A percentile compares a stretch with the other conserved stretches of the same genome.
Evolutionary conservation across 495 filamentous ascomycete species (phyloP).

Genomic region (Penicillium verhagenii): DNA sequence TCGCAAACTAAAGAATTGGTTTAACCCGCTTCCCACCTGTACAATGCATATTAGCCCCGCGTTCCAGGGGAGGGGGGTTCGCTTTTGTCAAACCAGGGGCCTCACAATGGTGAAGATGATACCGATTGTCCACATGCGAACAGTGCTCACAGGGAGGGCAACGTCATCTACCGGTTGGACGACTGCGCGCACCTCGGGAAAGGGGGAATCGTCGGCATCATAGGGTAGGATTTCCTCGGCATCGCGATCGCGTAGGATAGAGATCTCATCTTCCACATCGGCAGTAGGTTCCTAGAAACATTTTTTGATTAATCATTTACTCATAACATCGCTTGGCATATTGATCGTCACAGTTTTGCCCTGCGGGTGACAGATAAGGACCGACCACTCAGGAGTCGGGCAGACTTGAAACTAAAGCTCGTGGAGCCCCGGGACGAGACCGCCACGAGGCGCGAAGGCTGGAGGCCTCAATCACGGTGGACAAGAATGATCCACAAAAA

Average conservation of each 20-base stretch:
- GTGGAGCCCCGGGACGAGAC: background rate
- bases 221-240: constrained; percentile 39
- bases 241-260: constrained; percentile 37
- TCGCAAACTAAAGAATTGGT: constrained; percentile 69
- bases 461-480: background rate
- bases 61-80: background rate
- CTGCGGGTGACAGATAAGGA: background rate
- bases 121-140: constrained; percentile 72
- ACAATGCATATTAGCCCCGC: background rate
- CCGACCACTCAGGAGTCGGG: background rate
- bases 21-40: constrained; percentile 63
- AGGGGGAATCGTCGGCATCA: constrained; percentile 65
- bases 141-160: constrained; percentile 63
- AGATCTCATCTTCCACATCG: constrained; percentile 15
- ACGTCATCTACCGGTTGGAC: constrained; percentile 59
- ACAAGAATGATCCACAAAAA: background rate
- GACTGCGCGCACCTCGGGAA: constrained; percentile 58
- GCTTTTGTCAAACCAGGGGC: background rate
- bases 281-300: constrained; percentile 4
- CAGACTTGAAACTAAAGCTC: background rate
- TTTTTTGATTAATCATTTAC: too few species aligned
- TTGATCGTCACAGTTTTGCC: background rate
- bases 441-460: background rate
- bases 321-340: background rate
- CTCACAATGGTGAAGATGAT: constrained; percentile 58